Evolutionary conservation across 495 filamentous ascomycete species (phyloP).

Genomic region (Podospora bellae-mahoneyi): DNA sequence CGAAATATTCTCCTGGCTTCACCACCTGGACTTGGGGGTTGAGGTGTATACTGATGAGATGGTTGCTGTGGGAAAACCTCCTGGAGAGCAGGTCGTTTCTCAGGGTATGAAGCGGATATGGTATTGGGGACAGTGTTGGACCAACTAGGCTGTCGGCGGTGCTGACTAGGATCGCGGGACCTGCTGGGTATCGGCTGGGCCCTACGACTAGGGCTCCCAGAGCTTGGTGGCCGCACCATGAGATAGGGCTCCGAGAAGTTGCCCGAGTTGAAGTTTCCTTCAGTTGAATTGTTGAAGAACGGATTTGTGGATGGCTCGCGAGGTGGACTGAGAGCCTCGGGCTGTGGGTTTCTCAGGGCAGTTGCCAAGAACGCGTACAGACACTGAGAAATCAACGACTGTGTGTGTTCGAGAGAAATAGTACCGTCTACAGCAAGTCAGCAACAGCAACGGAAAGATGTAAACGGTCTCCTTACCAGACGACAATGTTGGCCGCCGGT

Average conservation of each 20-base stretch:
- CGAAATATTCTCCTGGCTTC: conserved; percentile 57
- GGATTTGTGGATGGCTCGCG: conserved; percentile 8
- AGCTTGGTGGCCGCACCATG: conserved; percentile 8
- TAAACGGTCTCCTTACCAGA: conserved; percentile 10
- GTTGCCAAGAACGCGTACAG: conserved; percentile 28
- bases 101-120: conserved; percentile 42
- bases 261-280: neutral
- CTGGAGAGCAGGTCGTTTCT: conserved; percentile 27
- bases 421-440: conserved; percentile 9
- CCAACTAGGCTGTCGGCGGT: conserved; percentile 33
- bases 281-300: neutral
- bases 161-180: conserved; percentile 16
- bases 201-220: neutral
- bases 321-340: neutral
- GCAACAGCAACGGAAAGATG: conserved; percentile 8
- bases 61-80: conserved; percentile 8
- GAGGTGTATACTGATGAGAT: conserved; percentile 17
- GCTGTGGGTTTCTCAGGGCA: conserved; percentile 13
- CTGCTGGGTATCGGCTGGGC: conserved; percentile 4
- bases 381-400: conserved; percentile 30
- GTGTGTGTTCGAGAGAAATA: conserved; percentile 35
- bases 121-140: conserved; percentile 28
- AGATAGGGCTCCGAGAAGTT: neutral
- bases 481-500: conserved; percentile 14
- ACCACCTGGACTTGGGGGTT: conserved; percentile 22